A percentile compares a stretch with the other conserved stretches of the same genome.
Evolutionary conservation across 768 basidiomycete genomes (phyloP).

Genomic region (Leucogyrophana mollusca): DNA sequence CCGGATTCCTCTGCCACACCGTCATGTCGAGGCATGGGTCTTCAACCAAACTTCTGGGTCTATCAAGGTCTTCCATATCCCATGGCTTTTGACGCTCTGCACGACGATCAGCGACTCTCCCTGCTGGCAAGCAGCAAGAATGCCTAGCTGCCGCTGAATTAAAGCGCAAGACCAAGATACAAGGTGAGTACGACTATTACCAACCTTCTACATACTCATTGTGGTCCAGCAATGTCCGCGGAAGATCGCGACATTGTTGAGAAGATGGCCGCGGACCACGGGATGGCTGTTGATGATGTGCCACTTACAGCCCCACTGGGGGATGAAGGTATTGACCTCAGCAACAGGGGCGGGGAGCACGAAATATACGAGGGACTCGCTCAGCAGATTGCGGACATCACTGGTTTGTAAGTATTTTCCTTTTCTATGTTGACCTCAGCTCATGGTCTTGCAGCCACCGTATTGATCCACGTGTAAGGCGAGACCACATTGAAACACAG

Average conservation of each 20-base stretch:
- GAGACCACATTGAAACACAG: background rate
- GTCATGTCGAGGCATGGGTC: no score
- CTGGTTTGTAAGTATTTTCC: background rate
- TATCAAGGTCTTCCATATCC: no score
- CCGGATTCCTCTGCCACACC: no score
- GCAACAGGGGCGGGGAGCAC: slow-evolving; percentile 2
- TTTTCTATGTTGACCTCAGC: background rate
- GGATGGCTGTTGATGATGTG: no score
- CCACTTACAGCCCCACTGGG: slow-evolving; percentile 1
- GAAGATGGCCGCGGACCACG: no score
- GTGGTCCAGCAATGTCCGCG: background rate
- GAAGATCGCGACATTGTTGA: background rate
- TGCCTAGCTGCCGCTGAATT: no score
- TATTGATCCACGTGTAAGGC: background rate
- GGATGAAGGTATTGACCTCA: slow-evolving; percentile 3
- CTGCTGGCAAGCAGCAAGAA: background rate
- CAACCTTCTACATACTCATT: no score
- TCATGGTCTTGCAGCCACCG: background rate
- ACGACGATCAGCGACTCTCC: background rate
- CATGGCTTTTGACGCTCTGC: background rate
- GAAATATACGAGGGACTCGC: background rate
- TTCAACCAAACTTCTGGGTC: no score
- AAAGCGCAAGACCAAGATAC: no score
- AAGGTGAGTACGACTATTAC: no score
- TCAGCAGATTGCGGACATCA: slow-evolving; percentile 1